phyloP scores from a whole-genome alignment of 352 stramenopile species.

The Elongisporangium undulatum region DNA sequence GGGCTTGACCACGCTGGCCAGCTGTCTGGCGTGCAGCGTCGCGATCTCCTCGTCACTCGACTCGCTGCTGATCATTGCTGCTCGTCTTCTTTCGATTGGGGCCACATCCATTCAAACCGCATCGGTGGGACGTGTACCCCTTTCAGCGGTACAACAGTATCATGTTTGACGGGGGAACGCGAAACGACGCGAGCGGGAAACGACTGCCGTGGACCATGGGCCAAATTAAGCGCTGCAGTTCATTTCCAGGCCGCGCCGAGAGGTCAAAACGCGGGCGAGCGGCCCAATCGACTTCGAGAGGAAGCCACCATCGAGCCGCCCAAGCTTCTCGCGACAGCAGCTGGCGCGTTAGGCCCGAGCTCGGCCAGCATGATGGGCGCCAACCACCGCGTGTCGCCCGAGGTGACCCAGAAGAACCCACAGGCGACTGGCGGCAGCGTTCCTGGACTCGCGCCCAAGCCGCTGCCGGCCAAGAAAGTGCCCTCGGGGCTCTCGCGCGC shows the following conservation, averaged over 20 bases:
- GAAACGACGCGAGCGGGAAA: background rate
- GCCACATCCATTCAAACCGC: background rate
- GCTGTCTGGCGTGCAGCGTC: constrained; percentile 46
- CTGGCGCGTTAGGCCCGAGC: background rate
- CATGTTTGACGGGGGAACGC: background rate
- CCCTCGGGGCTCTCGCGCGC: background rate
- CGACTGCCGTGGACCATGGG: too few species aligned
- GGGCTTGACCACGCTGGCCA: constrained; percentile 7
- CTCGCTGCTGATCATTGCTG: constrained; percentile 83
- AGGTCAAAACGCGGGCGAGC: background rate
- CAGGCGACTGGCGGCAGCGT: constrained; percentile 19
- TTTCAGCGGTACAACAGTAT: background rate
- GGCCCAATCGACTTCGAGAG: background rate
- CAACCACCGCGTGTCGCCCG: constrained; percentile 62
- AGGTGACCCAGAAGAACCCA: constrained; percentile 66
- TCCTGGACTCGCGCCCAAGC: constrained; percentile 43
- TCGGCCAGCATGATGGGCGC: constrained; percentile 16
- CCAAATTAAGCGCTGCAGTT: too few species aligned
- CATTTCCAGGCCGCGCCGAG: background rate
- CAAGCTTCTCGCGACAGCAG: background rate
- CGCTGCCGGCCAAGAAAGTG: constrained; percentile 23
- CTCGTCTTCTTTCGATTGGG: background rate
- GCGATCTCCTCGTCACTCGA: constrained; percentile 86
- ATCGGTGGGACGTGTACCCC: background rate
- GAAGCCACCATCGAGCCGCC: background rate